Base-by-base conservation (phyloP, 805 yeast species). In the Cyberlindnera meyerae region DNA sequence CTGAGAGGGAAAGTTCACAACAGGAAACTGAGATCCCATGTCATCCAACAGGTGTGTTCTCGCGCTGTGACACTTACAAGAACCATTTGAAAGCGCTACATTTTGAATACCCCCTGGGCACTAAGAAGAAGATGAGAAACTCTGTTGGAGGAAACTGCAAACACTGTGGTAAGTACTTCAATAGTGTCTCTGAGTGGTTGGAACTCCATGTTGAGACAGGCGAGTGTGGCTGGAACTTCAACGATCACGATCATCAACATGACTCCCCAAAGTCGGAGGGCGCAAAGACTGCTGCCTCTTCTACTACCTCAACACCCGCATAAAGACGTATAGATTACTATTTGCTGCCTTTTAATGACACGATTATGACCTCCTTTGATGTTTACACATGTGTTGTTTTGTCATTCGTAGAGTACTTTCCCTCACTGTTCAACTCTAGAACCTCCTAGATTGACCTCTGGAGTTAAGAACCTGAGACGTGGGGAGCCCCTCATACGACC, bases 41-140 rank as follows among this genome's bases (percentile, higher is more conserved):
- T 55, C 97, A 88, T 56, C 74, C 75, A 37, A 76, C 86, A 7
- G 97, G 97, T 5, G 79, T 83, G 21, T 88, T 88, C 52, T 78
- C 88, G 11, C 70, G 97, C 34, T 83, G 96, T 57, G 97, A 88
- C 56, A 88, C 97, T 5, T 88, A 77, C 63, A 88, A 88, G 55
- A 88, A 88, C 61, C 97, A 88, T 61, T 66, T 88, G 43, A 85
- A 84, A 57, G 94, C 96, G 2, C 71, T 88, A 43, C 97, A 88
- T 55, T 88, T 88, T 58, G 82, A 76, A 46, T 88, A 88, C 59
- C 96, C 96, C 5, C 72, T 73, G 27, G 95, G 95, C 6, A 87
- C 95, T 4, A 76, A 79, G 54, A 86, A 87, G 60, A 78, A 75
- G 43, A 82, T 85, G 50, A 71, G 97, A 44, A 58, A 62, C 15